These are phyloP conservation scores for Onygenales sp. DNA, from an alignment of 2,329 filamentous ascomycete species.

Conservation along the genomic window DNA sequence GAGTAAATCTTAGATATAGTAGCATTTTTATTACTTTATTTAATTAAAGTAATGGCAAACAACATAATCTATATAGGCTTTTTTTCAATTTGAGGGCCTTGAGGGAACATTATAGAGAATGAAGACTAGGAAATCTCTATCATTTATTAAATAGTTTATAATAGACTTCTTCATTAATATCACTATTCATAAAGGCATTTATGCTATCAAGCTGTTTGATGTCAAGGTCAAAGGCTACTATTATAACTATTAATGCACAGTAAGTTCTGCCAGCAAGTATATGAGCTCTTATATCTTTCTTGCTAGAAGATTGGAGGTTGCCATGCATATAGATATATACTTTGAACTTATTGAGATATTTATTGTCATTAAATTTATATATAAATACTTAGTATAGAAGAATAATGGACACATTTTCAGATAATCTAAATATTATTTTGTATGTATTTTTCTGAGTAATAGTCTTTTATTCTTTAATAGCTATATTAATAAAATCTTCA, in stretches of 20 bases:
- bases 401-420: not conserved
- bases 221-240: no score
- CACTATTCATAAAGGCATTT: no score
- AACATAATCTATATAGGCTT: not conserved
- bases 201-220: no score
- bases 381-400: constrained; percentile 1
- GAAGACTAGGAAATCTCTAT: not conserved
- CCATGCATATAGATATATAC: constrained; percentile 5
- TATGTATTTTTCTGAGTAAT: no score
- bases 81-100: not conserved
- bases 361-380: constrained; percentile 4
- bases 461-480: no score
- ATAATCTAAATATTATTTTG: no score
- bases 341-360: constrained; percentile 3
- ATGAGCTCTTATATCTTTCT: not conserved
- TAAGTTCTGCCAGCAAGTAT: not conserved
- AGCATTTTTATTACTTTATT: not conserved
- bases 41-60: not conserved
- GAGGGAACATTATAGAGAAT: no score
- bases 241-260: no score
- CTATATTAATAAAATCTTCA: no score
- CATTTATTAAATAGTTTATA: not conserved
- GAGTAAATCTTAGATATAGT: not conserved
- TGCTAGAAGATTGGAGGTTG: not conserved
- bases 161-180: no score